Base-by-base conservation (phyloP, 805 yeast genomes). In the Zygotorulaspora florentina region DNA sequence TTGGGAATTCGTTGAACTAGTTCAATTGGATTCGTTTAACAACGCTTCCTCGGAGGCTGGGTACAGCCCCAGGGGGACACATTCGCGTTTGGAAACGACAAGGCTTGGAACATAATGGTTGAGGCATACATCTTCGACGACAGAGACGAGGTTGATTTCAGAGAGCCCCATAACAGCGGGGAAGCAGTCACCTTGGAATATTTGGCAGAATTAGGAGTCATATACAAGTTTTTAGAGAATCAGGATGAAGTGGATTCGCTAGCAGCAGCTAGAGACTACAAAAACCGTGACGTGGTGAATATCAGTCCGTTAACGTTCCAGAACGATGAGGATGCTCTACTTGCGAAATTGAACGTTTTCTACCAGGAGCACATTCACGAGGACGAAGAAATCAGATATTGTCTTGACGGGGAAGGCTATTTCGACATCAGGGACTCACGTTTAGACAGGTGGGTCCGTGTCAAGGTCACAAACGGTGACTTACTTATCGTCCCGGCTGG, bases 351-450 rank as follows among this genome's bases (percentile, higher is more conserved):
- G 65, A 72, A 76, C 51, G 75, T 68, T 35, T 89, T 90, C 66
- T 87, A 81, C 69, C 71, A 76, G 39, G 96, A 91, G 61, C 99
- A 91, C 66, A 73, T 88, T 43, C 99, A 91, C 63, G 98, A 91
- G 63, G 99, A 91, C 63, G 99, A 91, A 68, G 99, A 91, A 70
- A 91, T 91, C 62, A 73, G 99, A 54, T 91, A 89, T 67, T 80
- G 89, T 43, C 60, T 85, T 15, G 96, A 85, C 23, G 99, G 99
- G 9, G 85, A 81, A 45, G 98, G 99, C 0, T 91, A 76, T 67
- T 91, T 91, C 60, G 98, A 91, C 60, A 87, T 91, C 7, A 75
- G 96, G 54, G 83, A 79, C 57, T 59, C 69, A 25, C 27, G 40
- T 9, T 60, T 74, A 10, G 76, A 75, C 45, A 64, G 71, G 45